Base-by-base conservation (phyloP, 2,329 filamentous ascomycete genomes). In the Mycosphaerella sp. region DNA sequence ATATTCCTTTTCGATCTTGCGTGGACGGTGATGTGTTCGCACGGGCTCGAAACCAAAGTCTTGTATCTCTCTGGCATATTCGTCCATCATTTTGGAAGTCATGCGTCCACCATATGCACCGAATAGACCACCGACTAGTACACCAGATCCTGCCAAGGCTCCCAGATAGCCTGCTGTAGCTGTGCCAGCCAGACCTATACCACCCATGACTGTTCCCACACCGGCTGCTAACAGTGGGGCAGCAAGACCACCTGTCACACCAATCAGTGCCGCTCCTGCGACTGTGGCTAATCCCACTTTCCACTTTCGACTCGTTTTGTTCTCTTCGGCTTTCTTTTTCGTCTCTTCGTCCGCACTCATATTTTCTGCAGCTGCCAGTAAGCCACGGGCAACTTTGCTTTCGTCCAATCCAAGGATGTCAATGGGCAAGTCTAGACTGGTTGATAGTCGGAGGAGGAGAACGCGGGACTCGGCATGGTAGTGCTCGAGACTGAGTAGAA, bases 41-140 rank as follows among this genome's bases (percentile, higher is more conserved):
- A 95, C 76, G 0, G 89, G 87, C 9, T 95, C 72, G 64, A 97
- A 88, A 0, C 83, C 89, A 70, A 96, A 95, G 66, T 97, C 91
- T 63, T 89, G 83, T 12, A 97, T 85, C 60, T 95, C 89, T 62
- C 83, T 84, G 9, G 86, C 81, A 68, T 95, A 95, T n/a, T 85
- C 78, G 60, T 95, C 89, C 78, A 96, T 87, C 78, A 91, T 89
- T 68, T 90, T 85, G 49, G 84, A 83, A 0, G 87, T 87, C 78
- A 95, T 91, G 36, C 85, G 82, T 1, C 85, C 84, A 42, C 87
- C 87, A 67, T 95, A 95, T n/a, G 93, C 88, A 7, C 93, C 93
- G 66, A 97, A 96, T 39, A 97, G 74, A 38, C 86, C 83, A 12
- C 91, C 92, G 31, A 95, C 85, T 41, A 90, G 76, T 12, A 93